These are phyloP conservation scores for Colletotrichum cordylinicola DNA, from an alignment of 2,329 filamentous ascomycete genomes.

Conservation along the genomic window DNA sequence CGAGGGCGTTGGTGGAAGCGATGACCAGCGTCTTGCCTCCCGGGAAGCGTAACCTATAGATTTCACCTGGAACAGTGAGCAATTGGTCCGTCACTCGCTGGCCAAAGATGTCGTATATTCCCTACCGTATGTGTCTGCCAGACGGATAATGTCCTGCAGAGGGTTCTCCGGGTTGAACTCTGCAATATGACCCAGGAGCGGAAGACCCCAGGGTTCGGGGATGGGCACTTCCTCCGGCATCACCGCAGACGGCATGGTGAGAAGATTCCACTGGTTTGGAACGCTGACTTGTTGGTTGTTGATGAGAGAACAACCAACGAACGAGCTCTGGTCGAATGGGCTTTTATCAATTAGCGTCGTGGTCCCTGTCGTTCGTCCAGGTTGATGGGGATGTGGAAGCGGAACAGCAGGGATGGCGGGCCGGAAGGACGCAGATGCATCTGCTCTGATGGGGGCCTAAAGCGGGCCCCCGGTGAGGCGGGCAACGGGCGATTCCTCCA, in stretches of 20 bases:
- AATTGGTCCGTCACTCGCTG: background rate
- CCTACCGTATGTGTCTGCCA: conserved; percentile 71
- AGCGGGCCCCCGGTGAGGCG: background rate
- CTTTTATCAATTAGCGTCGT: background rate
- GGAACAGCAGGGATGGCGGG: background rate
- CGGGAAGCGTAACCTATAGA: conserved; percentile 61
- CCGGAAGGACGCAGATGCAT: background rate
- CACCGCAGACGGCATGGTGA: background rate
- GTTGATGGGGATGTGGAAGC: background rate
- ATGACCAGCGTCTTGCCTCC: conserved; percentile 51
- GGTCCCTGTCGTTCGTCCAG: background rate
- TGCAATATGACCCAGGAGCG: conserved; percentile 68
- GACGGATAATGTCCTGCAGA: conserved; percentile 55
- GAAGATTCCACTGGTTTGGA: background rate
- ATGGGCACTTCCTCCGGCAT: conserved; percentile 32
- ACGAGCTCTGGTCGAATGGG: background rate
- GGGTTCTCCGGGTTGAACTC: conserved; percentile 68
- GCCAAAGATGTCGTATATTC: background rate
- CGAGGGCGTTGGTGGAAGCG: conserved; percentile 57
- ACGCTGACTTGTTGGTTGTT: background rate
- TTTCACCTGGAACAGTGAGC: conserved; percentile 50
- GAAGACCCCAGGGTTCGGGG: conserved; percentile 63
- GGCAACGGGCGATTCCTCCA: background rate
- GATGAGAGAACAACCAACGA: background rate
- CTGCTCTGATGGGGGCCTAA: background rate